phyloP scores from a whole-genome alignment of 2,329 filamentous ascomycete genomes.

The Cladosporium sp. region DNA sequence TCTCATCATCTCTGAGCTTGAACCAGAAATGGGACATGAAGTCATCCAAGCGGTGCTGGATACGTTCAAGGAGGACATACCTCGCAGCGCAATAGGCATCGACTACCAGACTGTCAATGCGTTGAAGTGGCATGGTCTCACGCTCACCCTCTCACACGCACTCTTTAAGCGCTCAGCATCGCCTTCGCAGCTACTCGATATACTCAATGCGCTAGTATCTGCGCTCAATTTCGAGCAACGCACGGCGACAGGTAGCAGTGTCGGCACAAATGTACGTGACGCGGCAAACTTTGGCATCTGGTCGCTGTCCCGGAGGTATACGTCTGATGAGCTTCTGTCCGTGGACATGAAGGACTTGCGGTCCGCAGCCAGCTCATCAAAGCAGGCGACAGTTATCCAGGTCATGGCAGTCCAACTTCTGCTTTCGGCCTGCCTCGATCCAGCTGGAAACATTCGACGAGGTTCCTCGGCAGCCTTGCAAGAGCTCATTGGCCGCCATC shows the following conservation, averaged over 20 bases:
- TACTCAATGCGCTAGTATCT: constrained; percentile 74
- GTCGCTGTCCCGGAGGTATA: constrained; percentile 86
- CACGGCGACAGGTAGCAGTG: constrained; percentile 77
- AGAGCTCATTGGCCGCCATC: constrained; percentile 90
- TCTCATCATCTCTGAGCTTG: constrained; percentile 78
- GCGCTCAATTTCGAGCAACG: constrained; percentile 88
- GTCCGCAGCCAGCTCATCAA: neutral
- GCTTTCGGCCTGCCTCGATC: constrained; percentile 79
- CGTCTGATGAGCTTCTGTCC: constrained; percentile 71
- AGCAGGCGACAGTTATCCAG: constrained; percentile 50
- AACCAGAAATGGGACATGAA: constrained; percentile 77
- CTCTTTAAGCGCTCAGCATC: constrained; percentile 83
- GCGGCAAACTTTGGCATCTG: constrained; percentile 96
- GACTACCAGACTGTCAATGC: constrained; percentile 77
- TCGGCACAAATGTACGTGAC: constrained; percentile 89
- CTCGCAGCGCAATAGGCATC: constrained; percentile 47
- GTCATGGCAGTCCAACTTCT: constrained; percentile 79
- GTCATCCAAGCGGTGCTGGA: constrained; percentile 85
- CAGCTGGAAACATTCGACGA: constrained; percentile 88
- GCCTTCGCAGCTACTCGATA: constrained; percentile 66
- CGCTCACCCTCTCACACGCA: constrained; percentile 82
- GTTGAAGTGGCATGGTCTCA: constrained; percentile 88
- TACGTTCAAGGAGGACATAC: constrained; percentile 63
- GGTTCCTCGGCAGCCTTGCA: constrained; percentile 92
- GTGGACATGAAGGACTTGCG: constrained; percentile 49